Percentiles rank a stretch among this genome's conserved stretches.
These are phyloP conservation scores for Zygosaccharomyces kombuchaensis DNA, from an alignment of 805 yeast genomes.

Conservation along the genomic window DNA sequence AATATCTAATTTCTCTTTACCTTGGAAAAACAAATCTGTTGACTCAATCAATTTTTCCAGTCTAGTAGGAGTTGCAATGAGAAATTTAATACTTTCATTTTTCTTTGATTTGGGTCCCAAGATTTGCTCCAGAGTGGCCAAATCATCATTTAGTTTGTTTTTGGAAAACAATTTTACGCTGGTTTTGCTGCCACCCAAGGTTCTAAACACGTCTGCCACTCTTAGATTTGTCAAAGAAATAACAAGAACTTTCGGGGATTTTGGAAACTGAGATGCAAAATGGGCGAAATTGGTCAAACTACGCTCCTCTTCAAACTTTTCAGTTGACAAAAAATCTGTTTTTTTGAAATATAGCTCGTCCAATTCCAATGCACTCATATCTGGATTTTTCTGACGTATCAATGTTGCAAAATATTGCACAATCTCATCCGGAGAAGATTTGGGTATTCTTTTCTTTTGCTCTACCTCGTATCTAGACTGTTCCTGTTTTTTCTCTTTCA, in stretches of 20 bases:
- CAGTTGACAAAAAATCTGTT: constrained; percentile 55
- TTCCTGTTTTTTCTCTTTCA: constrained; percentile 59
- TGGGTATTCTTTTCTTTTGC: constrained; percentile 53
- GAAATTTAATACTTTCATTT: constrained; percentile 22
- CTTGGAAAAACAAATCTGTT: constrained; percentile 29
- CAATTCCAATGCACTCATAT: constrained; percentile 71
- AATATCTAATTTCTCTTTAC: constrained; percentile 36
- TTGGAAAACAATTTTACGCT: constrained; percentile 71
- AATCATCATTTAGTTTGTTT: constrained; percentile 64
- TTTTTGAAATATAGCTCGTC: constrained; percentile 58
- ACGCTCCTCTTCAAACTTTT: constrained; percentile 51
- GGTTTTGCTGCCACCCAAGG: constrained; percentile 48
- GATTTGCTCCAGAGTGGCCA: constrained; percentile 23
- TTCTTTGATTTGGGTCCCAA: constrained; percentile 17
- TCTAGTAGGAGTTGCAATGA: constrained; percentile 32
- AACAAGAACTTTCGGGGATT: constrained; percentile 41
- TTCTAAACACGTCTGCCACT: constrained; percentile 79
- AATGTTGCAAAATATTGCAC: constrained; percentile 63
- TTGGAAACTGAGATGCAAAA: constrained; percentile 51
- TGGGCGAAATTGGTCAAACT: constrained; percentile 50
- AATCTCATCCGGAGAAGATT: constrained; percentile 52
- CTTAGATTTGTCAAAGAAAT: constrained; percentile 77
- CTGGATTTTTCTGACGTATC: constrained; percentile 56
- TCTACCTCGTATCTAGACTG: constrained; percentile 63
- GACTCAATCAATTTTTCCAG: constrained; percentile 27